Evolutionary conservation across 164 flowering plant species (phyloP).

Genomic region (Echeveria elegans): DNA sequence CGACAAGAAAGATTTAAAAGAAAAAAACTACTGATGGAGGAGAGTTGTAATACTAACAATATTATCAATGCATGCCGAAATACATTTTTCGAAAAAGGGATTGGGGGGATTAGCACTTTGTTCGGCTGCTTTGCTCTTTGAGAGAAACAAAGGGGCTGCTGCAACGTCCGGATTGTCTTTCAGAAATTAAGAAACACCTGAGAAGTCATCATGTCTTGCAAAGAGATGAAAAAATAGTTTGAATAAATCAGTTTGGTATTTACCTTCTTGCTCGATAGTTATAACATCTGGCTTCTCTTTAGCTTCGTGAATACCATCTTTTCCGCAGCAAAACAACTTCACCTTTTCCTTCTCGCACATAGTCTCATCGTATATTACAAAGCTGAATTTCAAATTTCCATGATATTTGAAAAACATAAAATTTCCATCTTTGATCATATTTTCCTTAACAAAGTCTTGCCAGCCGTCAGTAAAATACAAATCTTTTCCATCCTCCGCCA

Average conservation of each 20-base stretch:
- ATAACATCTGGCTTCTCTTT: background rate
- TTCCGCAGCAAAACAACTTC: background rate
- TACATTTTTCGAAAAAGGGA: background rate
- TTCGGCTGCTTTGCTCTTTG: background rate
- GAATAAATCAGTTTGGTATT: background rate
- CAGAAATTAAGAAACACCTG: background rate
- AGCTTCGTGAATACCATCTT: background rate
- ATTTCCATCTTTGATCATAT: background rate
- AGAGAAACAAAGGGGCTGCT: background rate
- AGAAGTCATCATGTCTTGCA: background rate
- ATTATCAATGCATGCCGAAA: too few relatives aligned
- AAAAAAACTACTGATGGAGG: too few relatives aligned
- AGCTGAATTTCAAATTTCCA: background rate
- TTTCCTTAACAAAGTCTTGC: conserved; percentile 2
- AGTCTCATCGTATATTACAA: background rate
- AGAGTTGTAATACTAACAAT: too few relatives aligned
- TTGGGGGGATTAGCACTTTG: background rate
- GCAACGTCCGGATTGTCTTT: background rate
- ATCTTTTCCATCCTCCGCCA: conserved; percentile 6
- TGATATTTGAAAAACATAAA: background rate
- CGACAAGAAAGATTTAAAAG: too few relatives aligned
- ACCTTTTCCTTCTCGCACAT: conserved; percentile 4
- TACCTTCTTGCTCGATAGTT: background rate
- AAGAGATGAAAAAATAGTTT: background rate
- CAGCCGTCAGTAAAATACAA: conserved; percentile 5